Conservation (phyloP, 2,329 filamentous ascomycete species). For the Ophiosphaerella narmari region DNA sequence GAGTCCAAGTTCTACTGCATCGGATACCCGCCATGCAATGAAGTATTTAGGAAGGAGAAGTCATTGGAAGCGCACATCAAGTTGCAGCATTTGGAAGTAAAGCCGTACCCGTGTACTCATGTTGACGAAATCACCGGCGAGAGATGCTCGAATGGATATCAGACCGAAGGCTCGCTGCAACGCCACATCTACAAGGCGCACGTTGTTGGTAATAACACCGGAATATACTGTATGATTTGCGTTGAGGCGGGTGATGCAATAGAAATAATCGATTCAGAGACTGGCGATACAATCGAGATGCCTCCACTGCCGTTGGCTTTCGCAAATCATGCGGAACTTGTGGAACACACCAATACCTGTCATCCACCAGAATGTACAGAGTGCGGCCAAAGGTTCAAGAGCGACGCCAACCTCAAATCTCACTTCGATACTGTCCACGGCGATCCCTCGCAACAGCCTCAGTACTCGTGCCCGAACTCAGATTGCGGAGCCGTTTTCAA, state of each 20-base stretch:
- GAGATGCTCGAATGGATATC: conserved; percentile 71
- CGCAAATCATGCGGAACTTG: conserved; percentile 70
- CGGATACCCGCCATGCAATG: conserved; percentile 70
- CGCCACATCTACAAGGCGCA: conserved; percentile 74
- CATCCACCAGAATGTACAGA: conserved; percentile 76
- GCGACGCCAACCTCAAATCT: conserved; percentile 55
- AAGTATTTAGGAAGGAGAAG: conserved; percentile 84
- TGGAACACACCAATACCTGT: conserved; percentile 71
- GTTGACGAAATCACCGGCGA: conserved; percentile 57
- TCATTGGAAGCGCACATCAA: conserved; percentile 84
- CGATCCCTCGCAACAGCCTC: conserved; percentile 47
- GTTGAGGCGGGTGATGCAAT: conserved; percentile 33
- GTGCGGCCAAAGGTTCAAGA: conserved; percentile 71
- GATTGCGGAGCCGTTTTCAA: conserved; percentile 80
- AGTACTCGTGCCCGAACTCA: conserved; percentile 66
- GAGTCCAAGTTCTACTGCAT: conserved; percentile 77
- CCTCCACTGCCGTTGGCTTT: conserved; percentile 55
- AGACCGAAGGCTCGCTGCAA: conserved; percentile 71
- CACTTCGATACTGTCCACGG: conserved; percentile 79
- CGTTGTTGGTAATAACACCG: conserved; percentile 56
- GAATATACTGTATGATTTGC: conserved; percentile 81
- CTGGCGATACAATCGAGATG: conserved; percentile 15
- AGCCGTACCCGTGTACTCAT: conserved; percentile 72
- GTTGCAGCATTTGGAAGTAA: conserved; percentile 72
- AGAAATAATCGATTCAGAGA: conserved; percentile 36